A percentile compares a stretch with the other conserved stretches of the same genome.
phyloP scores from a whole-genome alignment of 148 eudicot genomes.

The Vaccinium corymbosum region DNA sequence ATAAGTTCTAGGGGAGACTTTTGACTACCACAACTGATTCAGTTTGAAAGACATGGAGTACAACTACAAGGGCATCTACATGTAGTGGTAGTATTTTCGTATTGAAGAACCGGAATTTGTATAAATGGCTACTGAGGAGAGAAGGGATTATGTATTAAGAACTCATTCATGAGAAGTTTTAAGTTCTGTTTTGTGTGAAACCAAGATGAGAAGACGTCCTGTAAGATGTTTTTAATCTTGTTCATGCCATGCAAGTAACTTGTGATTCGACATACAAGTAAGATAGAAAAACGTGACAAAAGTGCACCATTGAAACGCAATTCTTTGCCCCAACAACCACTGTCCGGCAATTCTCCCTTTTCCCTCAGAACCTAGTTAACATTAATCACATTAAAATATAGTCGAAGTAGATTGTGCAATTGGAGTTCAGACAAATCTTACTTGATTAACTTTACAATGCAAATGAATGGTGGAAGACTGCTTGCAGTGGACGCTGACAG shows the following conservation, averaged over 20 bases:
- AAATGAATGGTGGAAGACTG: constrained; percentile 96
- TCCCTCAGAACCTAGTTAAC: background rate
- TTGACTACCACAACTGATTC: background rate
- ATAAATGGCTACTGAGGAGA: background rate
- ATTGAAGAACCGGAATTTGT: background rate
- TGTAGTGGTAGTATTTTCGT: background rate
- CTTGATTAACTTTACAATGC: constrained; percentile 81
- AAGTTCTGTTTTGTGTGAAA: background rate
- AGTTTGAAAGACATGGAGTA: background rate
- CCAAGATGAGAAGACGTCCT: constrained; percentile 3
- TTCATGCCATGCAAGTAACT: background rate
- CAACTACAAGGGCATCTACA: background rate
- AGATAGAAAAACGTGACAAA: background rate
- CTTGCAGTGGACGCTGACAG: constrained; percentile 57
- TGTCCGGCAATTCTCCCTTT: too few species aligned
- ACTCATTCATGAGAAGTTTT: background rate
- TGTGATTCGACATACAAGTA: background rate
- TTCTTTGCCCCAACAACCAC: too few species aligned
- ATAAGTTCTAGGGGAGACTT: background rate
- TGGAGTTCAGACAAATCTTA: constrained; percentile 27
- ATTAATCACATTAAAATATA: constrained; percentile 1
- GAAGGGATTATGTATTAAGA: background rate
- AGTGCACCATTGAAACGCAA: background rate
- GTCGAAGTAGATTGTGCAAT: background rate
- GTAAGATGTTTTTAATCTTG: background rate